Evolutionary conservation across 768 basidiomycete species (phyloP).

Genomic region (Kockovaella imperatae): DNA sequence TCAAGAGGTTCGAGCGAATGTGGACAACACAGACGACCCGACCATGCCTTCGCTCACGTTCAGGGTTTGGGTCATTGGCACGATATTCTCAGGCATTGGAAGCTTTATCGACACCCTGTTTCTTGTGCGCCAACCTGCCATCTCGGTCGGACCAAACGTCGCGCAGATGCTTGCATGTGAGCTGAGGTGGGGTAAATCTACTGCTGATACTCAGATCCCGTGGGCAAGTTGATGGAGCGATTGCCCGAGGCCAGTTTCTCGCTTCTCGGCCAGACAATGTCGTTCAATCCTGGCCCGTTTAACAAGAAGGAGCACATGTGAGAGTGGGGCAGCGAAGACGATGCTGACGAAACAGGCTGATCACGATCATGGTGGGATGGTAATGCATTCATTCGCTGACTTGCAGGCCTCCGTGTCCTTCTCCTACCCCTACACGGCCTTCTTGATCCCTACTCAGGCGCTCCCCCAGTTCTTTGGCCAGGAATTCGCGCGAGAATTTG

Average conservation of each 20-base stretch:
- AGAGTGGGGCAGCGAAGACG: no score
- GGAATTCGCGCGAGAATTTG: neutral
- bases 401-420: conserved; percentile 27
- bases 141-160: conserved; percentile 63
- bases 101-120: conserved; percentile 53
- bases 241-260: conserved; percentile 57
- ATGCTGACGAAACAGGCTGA: no score
- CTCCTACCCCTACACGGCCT: conserved; percentile 29
- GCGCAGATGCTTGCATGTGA: conserved; percentile 57
- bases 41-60: conserved; percentile 27
- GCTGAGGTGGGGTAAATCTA: no score
- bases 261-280: conserved; percentile 7
- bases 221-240: no score
- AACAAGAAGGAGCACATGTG: conserved; percentile 39
- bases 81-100: conserved; percentile 48
- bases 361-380: conserved; percentile 23
- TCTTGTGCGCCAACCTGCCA: conserved; percentile 50
- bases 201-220: no score
- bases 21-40: conserved; percentile 46
- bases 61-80: conserved; percentile 23
- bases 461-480: conserved; percentile 33
- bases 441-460: conserved; percentile 22
- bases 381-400: no score
- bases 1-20: conserved; percentile 64
- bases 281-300: conserved; percentile 30